phyloP scores from a whole-genome alignment of 2,329 filamentous ascomycete species.

The Akanthomyces dipterigenus region DNA sequence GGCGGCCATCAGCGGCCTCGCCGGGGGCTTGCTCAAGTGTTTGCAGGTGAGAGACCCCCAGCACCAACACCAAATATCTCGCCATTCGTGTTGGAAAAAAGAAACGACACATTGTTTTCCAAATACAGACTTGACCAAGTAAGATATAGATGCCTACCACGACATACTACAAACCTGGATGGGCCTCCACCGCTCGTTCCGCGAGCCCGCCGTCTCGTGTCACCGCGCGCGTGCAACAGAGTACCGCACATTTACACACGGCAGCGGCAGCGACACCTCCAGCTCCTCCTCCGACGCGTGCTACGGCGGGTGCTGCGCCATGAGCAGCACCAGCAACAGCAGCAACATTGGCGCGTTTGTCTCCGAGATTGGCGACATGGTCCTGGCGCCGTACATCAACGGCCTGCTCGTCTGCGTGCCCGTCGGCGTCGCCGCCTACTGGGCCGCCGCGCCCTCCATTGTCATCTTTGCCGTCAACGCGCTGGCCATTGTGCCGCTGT shows the following conservation, averaged over 20 bases:
- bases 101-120: not conserved
- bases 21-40: constrained; percentile 6
- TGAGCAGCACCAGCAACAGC: not conserved
- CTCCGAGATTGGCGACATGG: constrained; percentile 14
- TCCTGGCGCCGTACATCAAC: constrained; percentile 49
- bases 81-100: not conserved
- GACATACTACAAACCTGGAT: constrained; percentile 6
- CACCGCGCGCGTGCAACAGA: not conserved
- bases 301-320: not conserved
- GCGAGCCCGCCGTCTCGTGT: not conserved
- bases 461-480: constrained; percentile 53
- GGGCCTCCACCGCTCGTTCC: not conserved
- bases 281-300: too few relatives aligned
- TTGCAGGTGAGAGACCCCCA: not conserved
- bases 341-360: not conserved
- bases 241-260: constrained; percentile 6
- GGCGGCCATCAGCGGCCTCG: not conserved
- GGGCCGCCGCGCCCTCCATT: constrained; percentile 27
- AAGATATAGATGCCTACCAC: not conserved
- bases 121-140: not conserved
- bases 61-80: too few relatives aligned
- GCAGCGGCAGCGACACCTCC: not conserved
- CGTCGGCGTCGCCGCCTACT: constrained; percentile 53
- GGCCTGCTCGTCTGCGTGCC: constrained; percentile 64
- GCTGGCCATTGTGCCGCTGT: constrained; percentile 53